Percentiles rank a stretch among this genome's conserved stretches.
These are phyloP conservation scores for Mixia osmundae DNA, from an alignment of 1,284 basidiomycete species.

Conservation along the genomic window DNA sequence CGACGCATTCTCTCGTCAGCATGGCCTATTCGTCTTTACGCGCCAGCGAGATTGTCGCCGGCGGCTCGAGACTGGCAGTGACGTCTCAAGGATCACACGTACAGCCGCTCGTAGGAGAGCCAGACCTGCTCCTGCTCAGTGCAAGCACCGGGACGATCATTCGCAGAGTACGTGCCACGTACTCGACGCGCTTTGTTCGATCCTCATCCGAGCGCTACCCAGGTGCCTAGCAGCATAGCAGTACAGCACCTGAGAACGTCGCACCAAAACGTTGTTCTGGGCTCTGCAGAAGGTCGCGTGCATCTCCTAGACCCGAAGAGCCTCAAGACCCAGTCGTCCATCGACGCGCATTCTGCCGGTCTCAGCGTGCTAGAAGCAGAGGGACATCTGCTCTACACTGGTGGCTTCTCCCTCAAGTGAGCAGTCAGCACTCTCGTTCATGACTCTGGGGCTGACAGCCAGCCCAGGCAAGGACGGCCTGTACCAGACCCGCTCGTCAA, in stretches of 20 bases:
- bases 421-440: slow-evolving; percentile 3
- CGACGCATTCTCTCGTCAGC: slow-evolving; percentile 4
- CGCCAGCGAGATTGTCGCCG: slow-evolving; percentile 8
- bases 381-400: slow-evolving; percentile 56
- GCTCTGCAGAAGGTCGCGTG: slow-evolving; percentile 10
- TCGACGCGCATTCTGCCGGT: slow-evolving; percentile 55
- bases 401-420: slow-evolving; percentile 64
- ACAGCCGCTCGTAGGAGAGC: slow-evolving; percentile 5
- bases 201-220: not conserved
- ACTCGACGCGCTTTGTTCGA: not conserved
- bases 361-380: slow-evolving; percentile 57
- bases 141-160: slow-evolving; percentile 8
- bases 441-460: slow-evolving; percentile 1
- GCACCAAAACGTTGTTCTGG: not conserved
- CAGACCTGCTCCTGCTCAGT: slow-evolving; percentile 8
- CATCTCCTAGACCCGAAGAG: slow-evolving; percentile 15
- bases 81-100: too few relatives aligned
- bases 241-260: not conserved
- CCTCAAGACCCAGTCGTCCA: slow-evolving; percentile 19
- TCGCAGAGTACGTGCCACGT: slow-evolving; percentile 4
- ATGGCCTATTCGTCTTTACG: slow-evolving; percentile 7
- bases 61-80: too few relatives aligned
- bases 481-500: slow-evolving; percentile 80
- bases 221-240: not conserved
- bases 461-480: slow-evolving; percentile 58